Percentiles rank a stretch among this genome's conserved stretches.
Conservation (phyloP, 2,329 filamentous ascomycete genomes). For the Claviceps capensis region DNA sequence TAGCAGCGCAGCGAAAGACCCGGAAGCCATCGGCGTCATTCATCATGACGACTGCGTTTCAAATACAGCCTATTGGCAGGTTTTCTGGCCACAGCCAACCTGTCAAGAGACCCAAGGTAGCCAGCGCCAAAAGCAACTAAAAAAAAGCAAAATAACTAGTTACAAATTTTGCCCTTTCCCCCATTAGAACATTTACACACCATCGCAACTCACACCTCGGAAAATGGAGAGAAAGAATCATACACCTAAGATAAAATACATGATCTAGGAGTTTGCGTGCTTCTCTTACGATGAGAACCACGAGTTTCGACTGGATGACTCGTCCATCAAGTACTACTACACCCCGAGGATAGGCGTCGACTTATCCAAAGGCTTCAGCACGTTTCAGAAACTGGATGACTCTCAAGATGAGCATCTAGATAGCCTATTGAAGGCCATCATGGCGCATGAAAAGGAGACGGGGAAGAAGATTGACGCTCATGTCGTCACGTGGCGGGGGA, state of each 20-base stretch:
- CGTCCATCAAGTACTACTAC: slow-evolving; percentile 80
- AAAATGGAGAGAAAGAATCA: neutral
- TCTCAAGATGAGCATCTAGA: slow-evolving; percentile 77
- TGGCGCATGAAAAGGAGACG: slow-evolving; percentile 55
- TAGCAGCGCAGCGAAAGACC: neutral
- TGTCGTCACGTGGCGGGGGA: slow-evolving; percentile 86
- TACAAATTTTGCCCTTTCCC: neutral
- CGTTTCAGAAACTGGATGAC: slow-evolving; percentile 73
- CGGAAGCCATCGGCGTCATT: neutral
- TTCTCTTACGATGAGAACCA: slow-evolving; percentile 90
- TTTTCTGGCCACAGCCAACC: slow-evolving; percentile 56
- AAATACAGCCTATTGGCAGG: slow-evolving; percentile 54
- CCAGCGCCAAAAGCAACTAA: neutral
- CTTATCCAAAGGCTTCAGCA: slow-evolving; percentile 68
- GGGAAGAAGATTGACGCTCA: slow-evolving; percentile 59
- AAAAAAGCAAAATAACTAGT: neutral
- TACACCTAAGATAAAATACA: neutral
- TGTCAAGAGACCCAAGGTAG: slow-evolving; percentile 61
- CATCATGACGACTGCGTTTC: slow-evolving; percentile 32
- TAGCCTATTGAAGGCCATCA: slow-evolving; percentile 63
- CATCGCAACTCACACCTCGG: neutral
- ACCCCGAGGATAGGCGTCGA: slow-evolving; percentile 57
- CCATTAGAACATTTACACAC: neutral
- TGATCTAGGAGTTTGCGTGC: slow-evolving; percentile 68
- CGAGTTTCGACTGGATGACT: slow-evolving; percentile 59